Base-by-base conservation (phyloP, 495 filamentous ascomycete genomes). In the Letharia columbiana region DNA sequence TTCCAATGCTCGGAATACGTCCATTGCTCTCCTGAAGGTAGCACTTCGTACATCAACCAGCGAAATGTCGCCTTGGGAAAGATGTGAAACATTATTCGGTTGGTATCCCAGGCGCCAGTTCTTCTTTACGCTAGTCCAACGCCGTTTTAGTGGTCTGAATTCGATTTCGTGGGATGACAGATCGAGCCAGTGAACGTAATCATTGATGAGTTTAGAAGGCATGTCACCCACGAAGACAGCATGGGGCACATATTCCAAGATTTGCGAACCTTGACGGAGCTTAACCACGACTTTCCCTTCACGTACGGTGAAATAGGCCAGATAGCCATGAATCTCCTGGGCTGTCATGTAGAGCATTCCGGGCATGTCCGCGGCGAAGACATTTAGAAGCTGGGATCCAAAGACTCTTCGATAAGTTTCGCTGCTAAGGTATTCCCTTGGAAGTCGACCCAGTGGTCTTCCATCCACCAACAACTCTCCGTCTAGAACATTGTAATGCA, bases 311-410 rank as follows among this genome's bases (percentile, higher is more conserved):
- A 56, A 56, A 9, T 56, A 35, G 15, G 8, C 52, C 0, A 56
- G 28, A 18, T 56, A 35, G 28, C 52, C 52, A 35, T 35, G 4
- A 28, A 35, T 35, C 15, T 56, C 10, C 15, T 56, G 52, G 6
- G 58, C 49, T n/a, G 41, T 33, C 64, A 52, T 67, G 54, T 70
- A 67, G 10, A 58, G 23, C 65, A 64, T 67, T 35, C 61, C 68
- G 2, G 2, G 0, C 56, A 67, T 64, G 23, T 70, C 60, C 0
- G 61, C 31, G 17, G 54, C 10, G 9, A 60, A 54, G 10, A 63
- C 61, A 15, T 54, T 18, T 12, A 70, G 9, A 2, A 67, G 15
- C 20, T 57, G 42, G 0, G 47, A 31, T 11, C 63, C 67, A 20
- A 66, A 60, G 1, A 60, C 5, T 41, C 64, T 66, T 3, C 20